These are phyloP conservation scores for Candida xiaguanensis DNA, from an alignment of 805 yeast species.

Conservation along the genomic window DNA sequence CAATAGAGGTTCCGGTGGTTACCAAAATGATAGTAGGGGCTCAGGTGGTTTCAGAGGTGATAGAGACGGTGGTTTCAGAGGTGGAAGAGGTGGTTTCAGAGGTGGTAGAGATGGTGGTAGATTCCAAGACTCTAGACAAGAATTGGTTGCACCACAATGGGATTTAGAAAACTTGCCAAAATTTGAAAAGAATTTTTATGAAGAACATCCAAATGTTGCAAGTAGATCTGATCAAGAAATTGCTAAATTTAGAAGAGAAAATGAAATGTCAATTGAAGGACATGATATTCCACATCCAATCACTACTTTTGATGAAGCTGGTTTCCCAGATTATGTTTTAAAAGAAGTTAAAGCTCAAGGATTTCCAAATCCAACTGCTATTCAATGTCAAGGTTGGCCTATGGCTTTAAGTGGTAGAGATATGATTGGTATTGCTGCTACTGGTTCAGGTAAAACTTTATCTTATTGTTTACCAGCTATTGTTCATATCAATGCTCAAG, in stretches of 20 bases:
- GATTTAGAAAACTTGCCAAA: constrained; percentile 72
- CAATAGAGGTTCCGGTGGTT: constrained; percentile 23
- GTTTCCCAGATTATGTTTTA: constrained; percentile 93
- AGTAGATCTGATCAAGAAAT: constrained; percentile 74
- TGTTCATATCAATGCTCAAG: constrained; percentile 98
- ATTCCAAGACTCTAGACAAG: constrained; percentile 34
- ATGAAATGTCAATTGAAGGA: constrained; percentile 85
- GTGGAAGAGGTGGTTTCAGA: constrained; percentile 28
- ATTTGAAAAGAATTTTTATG: constrained; percentile 93
- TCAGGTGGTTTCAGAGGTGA: constrained; percentile 15
- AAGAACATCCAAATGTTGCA: constrained; percentile 77
- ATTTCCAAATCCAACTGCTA: constrained; percentile 90
- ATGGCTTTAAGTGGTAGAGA: constrained; percentile 99
- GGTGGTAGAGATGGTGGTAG: constrained; percentile 32
- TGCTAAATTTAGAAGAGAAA: constrained; percentile 67
- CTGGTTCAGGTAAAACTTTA: constrained; percentile 98
- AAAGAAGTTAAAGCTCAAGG: constrained; percentile 88
- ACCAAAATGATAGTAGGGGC: constrained; percentile 22
- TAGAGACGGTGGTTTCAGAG: constrained; percentile 20
- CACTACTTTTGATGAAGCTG: constrained; percentile 91
- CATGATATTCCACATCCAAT: constrained; percentile 91
- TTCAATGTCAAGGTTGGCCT: constrained; percentile 99
- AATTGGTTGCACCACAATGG: constrained; percentile 75
- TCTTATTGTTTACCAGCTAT: constrained; percentile 96
- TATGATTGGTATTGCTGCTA: constrained; percentile 97